Conservation (phyloP, 306 rosid species). For the Canavalia gladiata region DNA sequence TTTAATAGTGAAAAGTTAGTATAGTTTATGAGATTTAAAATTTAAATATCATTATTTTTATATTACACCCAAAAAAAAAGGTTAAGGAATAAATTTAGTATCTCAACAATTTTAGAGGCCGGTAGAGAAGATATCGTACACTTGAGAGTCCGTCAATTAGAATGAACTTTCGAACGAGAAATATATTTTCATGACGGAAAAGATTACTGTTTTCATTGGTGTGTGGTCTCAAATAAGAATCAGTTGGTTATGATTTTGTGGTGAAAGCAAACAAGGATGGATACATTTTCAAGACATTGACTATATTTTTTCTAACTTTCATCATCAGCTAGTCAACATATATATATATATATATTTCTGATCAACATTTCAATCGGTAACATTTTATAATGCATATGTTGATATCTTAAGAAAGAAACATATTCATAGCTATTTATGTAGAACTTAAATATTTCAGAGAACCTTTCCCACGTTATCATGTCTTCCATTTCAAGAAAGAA, state of each 20-base stretch:
- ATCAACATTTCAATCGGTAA: constrained; percentile 19
- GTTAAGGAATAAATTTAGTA: background rate
- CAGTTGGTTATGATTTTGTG: constrained; percentile 61
- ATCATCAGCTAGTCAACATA: constrained; percentile 39
- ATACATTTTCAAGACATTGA: constrained; percentile 57
- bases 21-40: too few relatives aligned
- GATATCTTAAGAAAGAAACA: constrained; percentile 1
- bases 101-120: constrained; percentile 2
- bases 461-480: background rate
- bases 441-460: background rate
- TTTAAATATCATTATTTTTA: too few relatives aligned
- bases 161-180: constrained; percentile 13
- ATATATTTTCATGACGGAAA: constrained; percentile 25
- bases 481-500: constrained; percentile 17
- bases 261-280: constrained; percentile 43
- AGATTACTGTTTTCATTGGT: constrained; percentile 39
- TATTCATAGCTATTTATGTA: background rate
- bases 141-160: constrained; percentile 45
- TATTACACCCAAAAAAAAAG: too few relatives aligned
- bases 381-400: constrained; percentile 21
- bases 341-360: background rate
- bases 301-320: constrained; percentile 42
- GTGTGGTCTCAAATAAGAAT: constrained; percentile 50
- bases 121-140: constrained; percentile 13
- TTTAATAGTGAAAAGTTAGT: too few relatives aligned